These are phyloP conservation scores for Thyridium curvatum DNA, from an alignment of 2,329 filamentous ascomycete genomes.

Conservation along the genomic window DNA sequence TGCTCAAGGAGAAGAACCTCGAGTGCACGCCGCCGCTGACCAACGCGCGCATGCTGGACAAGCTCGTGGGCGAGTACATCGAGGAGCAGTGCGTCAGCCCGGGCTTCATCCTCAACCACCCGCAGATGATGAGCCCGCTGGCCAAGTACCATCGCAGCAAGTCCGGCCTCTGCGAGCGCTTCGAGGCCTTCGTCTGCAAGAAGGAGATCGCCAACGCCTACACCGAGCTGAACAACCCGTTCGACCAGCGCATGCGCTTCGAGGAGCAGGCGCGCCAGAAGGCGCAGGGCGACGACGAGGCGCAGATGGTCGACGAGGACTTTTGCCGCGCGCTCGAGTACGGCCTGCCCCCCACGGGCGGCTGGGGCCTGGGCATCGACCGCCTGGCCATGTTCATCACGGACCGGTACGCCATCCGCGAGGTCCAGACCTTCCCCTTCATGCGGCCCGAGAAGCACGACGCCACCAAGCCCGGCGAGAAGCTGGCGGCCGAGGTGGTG, in stretches of 20 bases:
- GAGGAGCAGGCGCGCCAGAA: constrained; percentile 96
- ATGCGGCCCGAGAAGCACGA: constrained; percentile 75
- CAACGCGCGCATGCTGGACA: constrained; percentile 94
- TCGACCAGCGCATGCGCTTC: constrained; percentile 85
- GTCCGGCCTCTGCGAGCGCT: constrained; percentile 87
- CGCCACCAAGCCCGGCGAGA: constrained; percentile 41
- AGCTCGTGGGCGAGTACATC: constrained; percentile 88
- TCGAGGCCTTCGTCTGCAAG: constrained; percentile 95
- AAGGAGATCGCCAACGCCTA: constrained; percentile 97
- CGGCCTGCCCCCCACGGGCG: constrained; percentile 78
- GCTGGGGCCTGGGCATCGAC: constrained; percentile 96
- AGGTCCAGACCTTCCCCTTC: constrained; percentile 93
- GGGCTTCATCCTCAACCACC: constrained; percentile 74
- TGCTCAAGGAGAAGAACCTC: constrained; percentile 85
- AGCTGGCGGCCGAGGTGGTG: constrained; percentile 29
- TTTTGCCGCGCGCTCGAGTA: constrained; percentile 82
- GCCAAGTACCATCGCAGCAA: constrained; percentile 87
- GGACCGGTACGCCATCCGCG: constrained; percentile 91
- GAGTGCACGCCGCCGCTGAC: constrained; percentile 87
- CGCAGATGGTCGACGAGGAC: constrained; percentile 91
- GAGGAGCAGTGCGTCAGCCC: constrained; percentile 91
- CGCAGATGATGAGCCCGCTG: constrained; percentile 85
- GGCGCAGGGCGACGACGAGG: constrained; percentile 94
- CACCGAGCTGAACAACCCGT: constrained; percentile 96
- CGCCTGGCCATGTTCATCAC: constrained; percentile 59